Base-by-base conservation (phyloP, 208 protist species). In the Porcisia hertigi region DNA sequence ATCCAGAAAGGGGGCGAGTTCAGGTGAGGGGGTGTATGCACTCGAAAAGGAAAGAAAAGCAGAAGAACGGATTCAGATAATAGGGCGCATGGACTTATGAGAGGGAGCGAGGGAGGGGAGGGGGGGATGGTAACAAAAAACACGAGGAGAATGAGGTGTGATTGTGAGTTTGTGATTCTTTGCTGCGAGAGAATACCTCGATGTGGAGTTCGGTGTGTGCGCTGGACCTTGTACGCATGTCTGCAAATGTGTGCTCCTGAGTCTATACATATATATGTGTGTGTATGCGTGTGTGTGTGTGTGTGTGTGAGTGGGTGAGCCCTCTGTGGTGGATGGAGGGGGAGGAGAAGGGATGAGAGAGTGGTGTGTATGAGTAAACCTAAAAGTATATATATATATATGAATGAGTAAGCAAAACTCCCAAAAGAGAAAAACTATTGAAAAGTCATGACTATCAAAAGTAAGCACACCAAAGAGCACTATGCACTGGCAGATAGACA, bases 241-340 rank as follows among this genome's bases (percentile, higher is more conserved):
- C 30, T 30, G 30, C 30, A 30, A 30, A 30, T 30, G 30, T 30
- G 30, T 30, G 30, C 0, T 30, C 30, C 30, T 30, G 30, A 23
- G 12, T 55, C 43, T 60, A 55, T 20, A 52, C 12, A 30, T 73
- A 73, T 73, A 55, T 73, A 55, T 73, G 58, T 73, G 36, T 73
- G 69, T 55, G 52, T 73, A 23, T 73, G 53, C 20, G n/a, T 73
- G 49, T 34, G 9, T 77, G 63, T 52, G 62, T 23, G 36, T 45
- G 41, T 47, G 34, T 67, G 23, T 16, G 59, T n/a, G 58, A 62
- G 14, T 62, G 47, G 11, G 11, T 52, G 47, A 12, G 11, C 9
- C 11, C 47, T 52, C 30, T n/a, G 23, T 9, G 3, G 57, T 62
- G 25, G 25, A 30, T 65, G 60, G 58, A 6, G 12, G 6, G 6